Evolutionary conservation across 345 rosid species (phyloP).

Genomic region (Syzygium oleosum): DNA sequence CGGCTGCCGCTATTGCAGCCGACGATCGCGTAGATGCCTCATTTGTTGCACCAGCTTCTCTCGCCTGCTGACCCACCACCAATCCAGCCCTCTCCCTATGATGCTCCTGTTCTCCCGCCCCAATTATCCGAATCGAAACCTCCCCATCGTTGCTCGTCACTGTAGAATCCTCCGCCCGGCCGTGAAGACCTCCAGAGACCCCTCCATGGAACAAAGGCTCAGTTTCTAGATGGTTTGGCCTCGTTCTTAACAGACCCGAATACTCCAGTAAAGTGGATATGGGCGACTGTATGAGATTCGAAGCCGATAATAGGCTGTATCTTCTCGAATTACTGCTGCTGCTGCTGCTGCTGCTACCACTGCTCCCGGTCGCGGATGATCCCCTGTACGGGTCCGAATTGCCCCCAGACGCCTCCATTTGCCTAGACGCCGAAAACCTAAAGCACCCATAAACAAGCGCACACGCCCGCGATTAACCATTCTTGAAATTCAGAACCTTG

Average conservation of each 20-base stretch:
- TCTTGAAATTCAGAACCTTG: not conserved
- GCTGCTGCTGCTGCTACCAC: conserved; percentile 12
- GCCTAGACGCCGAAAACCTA: conserved; percentile 57
- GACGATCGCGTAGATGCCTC: conserved; percentile 19
- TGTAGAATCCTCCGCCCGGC: conserved; percentile 36
- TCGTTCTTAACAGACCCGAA: conserved; percentile 72
- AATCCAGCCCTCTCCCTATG: conserved; percentile 40
- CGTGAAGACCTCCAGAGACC: conserved; percentile 6
- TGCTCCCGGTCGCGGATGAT: conserved; percentile 21
- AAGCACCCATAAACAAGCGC: conserved; percentile 1
- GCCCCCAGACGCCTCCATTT: conserved; percentile 69
- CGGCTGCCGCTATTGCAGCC: conserved; percentile 13
- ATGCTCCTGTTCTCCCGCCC: conserved; percentile 65
- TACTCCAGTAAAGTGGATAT: conserved; percentile 83
- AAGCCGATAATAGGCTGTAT: conserved; percentile 59
- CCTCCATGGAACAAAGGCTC: conserved; percentile 35
- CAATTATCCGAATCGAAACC: conserved; percentile 92
- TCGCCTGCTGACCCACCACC: conserved; percentile 48
- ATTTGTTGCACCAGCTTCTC: conserved; percentile 26
- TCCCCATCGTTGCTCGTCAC: conserved; percentile 41
- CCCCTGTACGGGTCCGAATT: conserved; percentile 59
- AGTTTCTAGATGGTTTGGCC: conserved; percentile 41
- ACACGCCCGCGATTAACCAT: not conserved
- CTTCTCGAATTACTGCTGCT: conserved; percentile 39
- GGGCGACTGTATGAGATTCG: conserved; percentile 86